Conservation (phyloP, 805 yeast species). For the Nakazawaea peltata region DNA sequence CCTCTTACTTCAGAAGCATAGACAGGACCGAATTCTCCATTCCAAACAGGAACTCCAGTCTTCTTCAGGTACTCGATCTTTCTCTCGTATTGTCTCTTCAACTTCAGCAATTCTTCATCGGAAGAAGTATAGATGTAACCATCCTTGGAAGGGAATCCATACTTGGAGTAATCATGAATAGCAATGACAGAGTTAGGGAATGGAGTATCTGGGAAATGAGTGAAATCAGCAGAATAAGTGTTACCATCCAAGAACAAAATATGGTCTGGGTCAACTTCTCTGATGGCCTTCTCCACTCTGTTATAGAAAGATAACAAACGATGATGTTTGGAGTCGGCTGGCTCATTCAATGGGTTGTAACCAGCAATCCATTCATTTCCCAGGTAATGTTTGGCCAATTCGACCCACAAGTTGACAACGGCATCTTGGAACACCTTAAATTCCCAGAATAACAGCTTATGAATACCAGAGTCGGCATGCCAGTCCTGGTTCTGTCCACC, state of each 20-base stretch:
- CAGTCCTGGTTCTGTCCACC: constrained; percentile 52
- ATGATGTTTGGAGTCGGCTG: constrained; percentile 35
- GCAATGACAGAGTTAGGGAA: constrained; percentile 40
- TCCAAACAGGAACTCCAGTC: constrained; percentile 41
- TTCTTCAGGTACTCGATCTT: constrained; percentile 34
- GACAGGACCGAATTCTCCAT: constrained; percentile 47
- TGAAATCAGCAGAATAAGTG: constrained; percentile 43
- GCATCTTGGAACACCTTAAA: constrained; percentile 40
- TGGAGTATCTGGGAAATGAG: constrained; percentile 31
- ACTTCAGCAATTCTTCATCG: constrained; percentile 25
- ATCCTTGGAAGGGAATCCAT: constrained; percentile 34
- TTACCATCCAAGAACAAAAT: constrained; percentile 42
- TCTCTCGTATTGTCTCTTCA: constrained; percentile 30
- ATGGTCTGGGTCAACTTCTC: constrained; percentile 39
- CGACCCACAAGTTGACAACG: constrained; percentile 35
- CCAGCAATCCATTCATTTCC: constrained; percentile 45
- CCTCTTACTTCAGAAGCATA: constrained; percentile 35
- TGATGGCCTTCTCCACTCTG: constrained; percentile 29
- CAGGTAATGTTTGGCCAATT: constrained; percentile 36
- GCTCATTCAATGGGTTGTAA: constrained; percentile 47
- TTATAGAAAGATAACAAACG: constrained; percentile 31
- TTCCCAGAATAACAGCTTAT: constrained; percentile 41
- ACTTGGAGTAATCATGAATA: constrained; percentile 38
- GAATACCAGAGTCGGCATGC: constrained; percentile 41
- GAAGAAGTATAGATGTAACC: constrained; percentile 27